A percentile compares a stretch with the other conserved stretches of the same genome.
Conservation (phyloP, 2,329 filamentous ascomycete genomes). For the Calycina herbarum region DNA sequence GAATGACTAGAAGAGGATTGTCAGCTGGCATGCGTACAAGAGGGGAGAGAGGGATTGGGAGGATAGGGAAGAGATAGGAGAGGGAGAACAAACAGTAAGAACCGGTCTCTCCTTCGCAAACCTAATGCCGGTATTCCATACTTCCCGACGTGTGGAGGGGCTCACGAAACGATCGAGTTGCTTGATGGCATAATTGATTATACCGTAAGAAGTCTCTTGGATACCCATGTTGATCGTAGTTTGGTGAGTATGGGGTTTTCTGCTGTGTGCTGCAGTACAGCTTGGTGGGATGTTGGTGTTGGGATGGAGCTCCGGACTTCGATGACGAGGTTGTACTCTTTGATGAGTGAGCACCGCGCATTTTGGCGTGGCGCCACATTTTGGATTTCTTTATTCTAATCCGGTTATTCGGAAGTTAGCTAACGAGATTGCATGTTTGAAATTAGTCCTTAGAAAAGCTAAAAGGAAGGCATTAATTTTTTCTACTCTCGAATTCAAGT, state of each 20-base stretch:
- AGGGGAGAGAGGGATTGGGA: too few relatives aligned
- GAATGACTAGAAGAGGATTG: slow-evolving; percentile 52
- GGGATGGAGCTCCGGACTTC: background rate
- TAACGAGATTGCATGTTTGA: too few relatives aligned
- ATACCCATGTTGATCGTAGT: slow-evolving; percentile 1
- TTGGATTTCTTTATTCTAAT: background rate
- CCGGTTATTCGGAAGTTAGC: background rate
- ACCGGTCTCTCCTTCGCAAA: slow-evolving; percentile 67
- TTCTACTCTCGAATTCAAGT: too few relatives aligned
- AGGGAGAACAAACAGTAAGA: slow-evolving; percentile 57
- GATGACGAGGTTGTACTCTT: background rate
- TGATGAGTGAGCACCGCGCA: slow-evolving; percentile 1
- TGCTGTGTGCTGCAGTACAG: background rate
- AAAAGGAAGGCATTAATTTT: too few relatives aligned
- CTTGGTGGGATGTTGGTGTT: background rate
- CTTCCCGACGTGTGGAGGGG: slow-evolving; percentile 58
- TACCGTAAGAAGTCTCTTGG: background rate
- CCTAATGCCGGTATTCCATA: slow-evolving; percentile 51
- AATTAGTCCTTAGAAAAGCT: too few relatives aligned
- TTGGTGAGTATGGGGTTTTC: background rate
- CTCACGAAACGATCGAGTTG: slow-evolving; percentile 48
- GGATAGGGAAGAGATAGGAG: too few relatives aligned
- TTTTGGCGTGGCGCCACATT: background rate
- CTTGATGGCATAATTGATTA: background rate
- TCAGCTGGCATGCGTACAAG: too few relatives aligned